These are phyloP conservation scores for Bryoglossum gracile DNA, from an alignment of 495 filamentous ascomycete genomes.

Conservation along the genomic window DNA sequence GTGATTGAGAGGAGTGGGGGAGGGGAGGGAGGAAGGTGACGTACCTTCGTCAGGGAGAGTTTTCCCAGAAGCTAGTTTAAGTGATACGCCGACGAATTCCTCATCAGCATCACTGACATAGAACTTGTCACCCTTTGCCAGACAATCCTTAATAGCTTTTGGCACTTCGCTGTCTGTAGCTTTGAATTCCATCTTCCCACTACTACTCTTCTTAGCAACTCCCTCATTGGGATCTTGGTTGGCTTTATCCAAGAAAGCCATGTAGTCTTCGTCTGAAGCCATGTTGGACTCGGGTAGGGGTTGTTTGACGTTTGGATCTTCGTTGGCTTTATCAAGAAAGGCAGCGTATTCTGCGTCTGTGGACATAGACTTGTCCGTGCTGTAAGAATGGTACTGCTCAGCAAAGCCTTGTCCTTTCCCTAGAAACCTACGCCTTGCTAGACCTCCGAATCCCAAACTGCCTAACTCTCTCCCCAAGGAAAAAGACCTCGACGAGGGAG, in stretches of 20 bases:
- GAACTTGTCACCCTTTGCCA: constrained; percentile 46
- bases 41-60: constrained; percentile 56
- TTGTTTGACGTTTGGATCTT: no score
- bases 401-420: no score
- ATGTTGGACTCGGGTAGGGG: constrained; percentile 42
- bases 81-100: constrained; percentile 66
- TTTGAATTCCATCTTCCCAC: constrained; percentile 34
- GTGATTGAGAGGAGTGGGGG: not conserved
- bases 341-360: no score
- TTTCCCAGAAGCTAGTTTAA: constrained; percentile 53
- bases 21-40: constrained; percentile 23
- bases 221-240: constrained; percentile 57
- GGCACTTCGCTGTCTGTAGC: constrained; percentile 42
- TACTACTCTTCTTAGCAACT: constrained; percentile 21
- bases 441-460: no score
- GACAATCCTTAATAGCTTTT: constrained; percentile 48
- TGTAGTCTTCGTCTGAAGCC: constrained; percentile 75
- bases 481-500: no score
- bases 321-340: no score
- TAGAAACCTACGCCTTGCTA: no score
- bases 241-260: constrained; percentile 75
- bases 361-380: not conserved
- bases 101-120: constrained; percentile 80
- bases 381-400: constrained; percentile 2
- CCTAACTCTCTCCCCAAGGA: not conserved